Evolutionary conservation across 192 early-diverging fungal species (phyloP).

Genomic region (Podila horticola): DNA sequence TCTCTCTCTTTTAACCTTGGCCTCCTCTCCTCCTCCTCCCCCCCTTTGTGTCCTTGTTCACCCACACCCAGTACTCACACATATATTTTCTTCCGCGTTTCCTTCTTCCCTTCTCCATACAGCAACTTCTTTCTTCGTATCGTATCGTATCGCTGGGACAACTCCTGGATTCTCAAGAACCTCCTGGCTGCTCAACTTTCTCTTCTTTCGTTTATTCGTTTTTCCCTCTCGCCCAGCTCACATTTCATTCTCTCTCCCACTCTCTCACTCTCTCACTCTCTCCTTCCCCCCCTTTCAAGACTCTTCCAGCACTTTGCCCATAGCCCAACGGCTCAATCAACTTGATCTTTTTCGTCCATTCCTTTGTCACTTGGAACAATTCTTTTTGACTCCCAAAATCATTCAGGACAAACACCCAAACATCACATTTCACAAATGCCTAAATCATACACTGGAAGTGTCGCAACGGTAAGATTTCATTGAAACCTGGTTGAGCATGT

Average conservation of each 20-base stretch:
- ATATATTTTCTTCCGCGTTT: not conserved
- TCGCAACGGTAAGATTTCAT: conserved; percentile 40
- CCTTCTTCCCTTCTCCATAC: too few relatives aligned
- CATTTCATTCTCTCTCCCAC: too few relatives aligned
- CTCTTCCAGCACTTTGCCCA: not conserved
- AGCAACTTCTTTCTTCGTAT: too few relatives aligned
- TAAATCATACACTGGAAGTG: conserved; percentile 55
- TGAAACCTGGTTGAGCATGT: too few relatives aligned
- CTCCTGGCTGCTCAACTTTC: not conserved
- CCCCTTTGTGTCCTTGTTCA: too few relatives aligned
- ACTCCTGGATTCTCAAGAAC: not conserved
- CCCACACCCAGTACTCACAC: not conserved
- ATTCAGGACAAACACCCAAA: not conserved
- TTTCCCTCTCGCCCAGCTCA: not conserved
- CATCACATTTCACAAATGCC: conserved; percentile 18
- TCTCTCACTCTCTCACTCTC: not conserved
- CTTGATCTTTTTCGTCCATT: conserved; percentile 9
- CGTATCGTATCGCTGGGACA: too few relatives aligned
- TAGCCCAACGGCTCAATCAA: not conserved
- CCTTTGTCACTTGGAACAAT: not conserved
- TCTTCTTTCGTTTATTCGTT: conserved; percentile 11
- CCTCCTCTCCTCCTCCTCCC: too few relatives aligned
- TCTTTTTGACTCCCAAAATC: not conserved
- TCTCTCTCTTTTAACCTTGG: too few relatives aligned
- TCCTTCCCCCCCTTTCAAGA: not conserved